Evolutionary conservation across 345 rosid species (phyloP).

Genomic region (Citrus inodora): DNA sequence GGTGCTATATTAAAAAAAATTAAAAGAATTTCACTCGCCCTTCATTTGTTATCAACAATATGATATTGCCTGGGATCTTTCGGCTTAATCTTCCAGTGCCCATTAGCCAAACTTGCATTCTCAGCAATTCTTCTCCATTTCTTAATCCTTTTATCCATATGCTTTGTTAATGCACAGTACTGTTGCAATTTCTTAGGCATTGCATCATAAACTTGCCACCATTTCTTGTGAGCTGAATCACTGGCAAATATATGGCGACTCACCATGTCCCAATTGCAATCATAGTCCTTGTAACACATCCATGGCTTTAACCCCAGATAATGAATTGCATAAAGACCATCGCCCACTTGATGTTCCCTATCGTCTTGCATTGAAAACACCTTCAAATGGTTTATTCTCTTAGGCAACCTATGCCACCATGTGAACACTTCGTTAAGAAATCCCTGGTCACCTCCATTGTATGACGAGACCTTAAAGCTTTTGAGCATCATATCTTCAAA

Average conservation of each 20-base stretch:
- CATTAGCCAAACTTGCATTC: conserved; percentile 37
- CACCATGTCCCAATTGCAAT: conserved; percentile 77
- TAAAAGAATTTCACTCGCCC: background rate
- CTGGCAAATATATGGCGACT: conserved; percentile 45
- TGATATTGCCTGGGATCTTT: conserved; percentile 50
- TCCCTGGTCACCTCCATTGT: conserved; percentile 92
- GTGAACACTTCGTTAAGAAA: conserved; percentile 71
- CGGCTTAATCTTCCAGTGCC: conserved; percentile 61
- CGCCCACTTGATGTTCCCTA: conserved; percentile 6
- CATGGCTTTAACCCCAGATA: conserved; percentile 88
- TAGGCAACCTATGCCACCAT: conserved; percentile 90
- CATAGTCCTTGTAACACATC: conserved; percentile 86
- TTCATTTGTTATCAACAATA: conserved; percentile 10
- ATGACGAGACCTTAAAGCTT: conserved; percentile 39
- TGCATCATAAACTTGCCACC: conserved; percentile 72
- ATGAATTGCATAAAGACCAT: conserved; percentile 43
- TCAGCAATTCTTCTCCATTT: conserved; percentile 54
- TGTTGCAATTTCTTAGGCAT: conserved; percentile 52
- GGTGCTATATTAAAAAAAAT: no score
- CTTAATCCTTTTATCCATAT: conserved; percentile 43
- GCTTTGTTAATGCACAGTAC: conserved; percentile 49
- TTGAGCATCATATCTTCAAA: conserved; percentile 54
- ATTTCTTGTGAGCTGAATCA: conserved; percentile 49
- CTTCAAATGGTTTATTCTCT: conserved; percentile 51
- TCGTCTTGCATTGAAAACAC: conserved; percentile 8